phyloP scores from a whole-genome alignment of 495 filamentous ascomycete genomes.

The Rusavskia elegans region DNA sequence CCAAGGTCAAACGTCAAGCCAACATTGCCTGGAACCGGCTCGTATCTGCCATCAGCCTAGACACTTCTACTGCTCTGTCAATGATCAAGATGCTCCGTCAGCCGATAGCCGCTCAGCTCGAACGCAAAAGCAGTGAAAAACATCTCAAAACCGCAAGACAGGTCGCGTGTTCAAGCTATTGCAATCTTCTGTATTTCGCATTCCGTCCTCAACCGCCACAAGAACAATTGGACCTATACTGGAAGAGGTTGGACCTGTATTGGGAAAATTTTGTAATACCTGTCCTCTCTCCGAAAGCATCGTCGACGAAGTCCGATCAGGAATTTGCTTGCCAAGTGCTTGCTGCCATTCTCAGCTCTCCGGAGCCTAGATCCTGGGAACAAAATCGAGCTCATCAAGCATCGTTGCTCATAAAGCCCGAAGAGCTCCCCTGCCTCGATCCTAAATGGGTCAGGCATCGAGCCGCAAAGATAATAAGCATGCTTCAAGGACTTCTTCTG shows the following conservation, averaged over 20 bases:
- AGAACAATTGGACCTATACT: conserved; percentile 54
- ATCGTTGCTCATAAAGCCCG: conserved; percentile 33
- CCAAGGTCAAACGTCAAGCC: conserved; percentile 54
- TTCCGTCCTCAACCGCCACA: conserved; percentile 51
- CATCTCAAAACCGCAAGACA: conserved; percentile 38
- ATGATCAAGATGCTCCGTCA: conserved; percentile 51
- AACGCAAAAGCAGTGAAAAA: conserved; percentile 41
- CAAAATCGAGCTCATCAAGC: conserved; percentile 49
- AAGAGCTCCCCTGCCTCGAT: conserved; percentile 66
- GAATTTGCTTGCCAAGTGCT: conserved; percentile 49
- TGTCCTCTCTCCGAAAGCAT: conserved; percentile 22
- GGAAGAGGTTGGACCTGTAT: conserved; percentile 48
- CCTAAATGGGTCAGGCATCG: conserved; percentile 76
- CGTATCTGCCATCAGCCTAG: conserved; percentile 49
- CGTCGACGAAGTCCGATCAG: conserved; percentile 18
- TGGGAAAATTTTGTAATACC: conserved; percentile 64
- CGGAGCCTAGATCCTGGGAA: conserved; percentile 50
- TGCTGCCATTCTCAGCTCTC: conserved; percentile 43
- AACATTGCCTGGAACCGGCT: conserved; percentile 73
- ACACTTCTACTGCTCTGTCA: conserved; percentile 39
- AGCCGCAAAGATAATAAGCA: conserved; percentile 37
- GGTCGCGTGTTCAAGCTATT: conserved; percentile 50
- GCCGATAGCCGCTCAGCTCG: conserved; percentile 54
- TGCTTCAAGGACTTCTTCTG: conserved; percentile 17
- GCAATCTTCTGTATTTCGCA: conserved; percentile 72